These are phyloP conservation scores for Coemansia sp. DNA, from an alignment of 192 early-diverging fungal species.

Conservation along the genomic window DNA sequence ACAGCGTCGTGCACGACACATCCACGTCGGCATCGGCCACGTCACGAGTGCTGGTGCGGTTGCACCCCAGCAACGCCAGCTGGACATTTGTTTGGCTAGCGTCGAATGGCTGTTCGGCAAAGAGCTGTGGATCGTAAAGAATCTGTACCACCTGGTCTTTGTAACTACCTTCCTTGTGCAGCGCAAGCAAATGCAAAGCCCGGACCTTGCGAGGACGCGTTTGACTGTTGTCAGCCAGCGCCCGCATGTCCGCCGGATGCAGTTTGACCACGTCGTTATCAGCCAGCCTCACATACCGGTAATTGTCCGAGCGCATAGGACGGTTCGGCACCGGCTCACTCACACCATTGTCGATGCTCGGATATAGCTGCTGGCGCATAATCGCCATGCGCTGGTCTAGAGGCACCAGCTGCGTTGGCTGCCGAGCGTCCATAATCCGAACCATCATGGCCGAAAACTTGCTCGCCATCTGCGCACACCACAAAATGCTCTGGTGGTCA, in stretches of 20 bases:
- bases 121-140: constrained; percentile 28
- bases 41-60: background rate
- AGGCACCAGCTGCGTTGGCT: constrained; percentile 59
- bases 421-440: constrained; percentile 62
- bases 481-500: constrained; percentile 85
- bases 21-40: background rate
- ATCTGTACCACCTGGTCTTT: constrained; percentile 14
- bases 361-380: constrained; percentile 61
- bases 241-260: constrained; percentile 13
- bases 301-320: constrained; percentile 6
- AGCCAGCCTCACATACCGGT: constrained; percentile 18
- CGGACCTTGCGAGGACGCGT: background rate
- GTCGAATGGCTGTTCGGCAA: constrained; percentile 1
- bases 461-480: constrained; percentile 88
- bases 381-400: constrained; percentile 62
- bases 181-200: constrained; percentile 32
- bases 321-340: background rate
- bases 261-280: constrained; percentile 11
- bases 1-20: constrained; percentile 15
- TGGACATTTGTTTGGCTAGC: background rate
- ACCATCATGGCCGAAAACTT: constrained; percentile 61
- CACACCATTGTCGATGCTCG: constrained; percentile 40
- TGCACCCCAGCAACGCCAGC: constrained; percentile 32
- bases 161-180: background rate
- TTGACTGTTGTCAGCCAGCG: background rate